A percentile compares a stretch with the other conserved stretches of the same genome.
These are phyloP conservation scores for Triticum turgidum DNA, from an alignment of 176 grass and related monocot genomes.

Conservation along the genomic window DNA sequence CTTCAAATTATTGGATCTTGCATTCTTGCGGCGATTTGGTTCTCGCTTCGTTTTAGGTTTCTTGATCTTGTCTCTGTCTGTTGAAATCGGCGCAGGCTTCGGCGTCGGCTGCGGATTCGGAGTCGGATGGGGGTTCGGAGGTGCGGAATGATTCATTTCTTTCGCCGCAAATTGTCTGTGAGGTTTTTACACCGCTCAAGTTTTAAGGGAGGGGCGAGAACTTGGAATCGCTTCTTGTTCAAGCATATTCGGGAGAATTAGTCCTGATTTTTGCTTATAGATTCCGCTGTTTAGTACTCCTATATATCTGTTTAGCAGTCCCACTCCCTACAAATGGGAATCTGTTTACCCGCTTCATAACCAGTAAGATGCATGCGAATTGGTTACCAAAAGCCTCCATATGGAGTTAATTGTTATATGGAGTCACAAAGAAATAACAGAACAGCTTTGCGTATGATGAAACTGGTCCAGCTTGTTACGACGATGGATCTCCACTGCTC, in stretches of 20 bases:
- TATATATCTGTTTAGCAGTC: neutral
- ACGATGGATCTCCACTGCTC: neutral
- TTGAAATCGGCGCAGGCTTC: constrained; percentile 54
- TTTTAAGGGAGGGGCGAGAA: neutral
- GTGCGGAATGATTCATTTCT: constrained; percentile 13
- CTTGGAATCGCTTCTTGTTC: neutral
- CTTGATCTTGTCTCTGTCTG: constrained; percentile 20
- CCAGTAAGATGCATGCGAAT: neutral
- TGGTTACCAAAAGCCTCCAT: neutral
- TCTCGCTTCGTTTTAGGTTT: neutral
- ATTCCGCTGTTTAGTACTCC: neutral
- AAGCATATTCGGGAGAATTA: neutral
- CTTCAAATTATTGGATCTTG: constrained; percentile 8
- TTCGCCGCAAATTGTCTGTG: neutral
- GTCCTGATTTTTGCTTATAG: neutral
- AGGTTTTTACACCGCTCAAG: neutral
- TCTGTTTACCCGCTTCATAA: neutral
- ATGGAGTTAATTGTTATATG: neutral
- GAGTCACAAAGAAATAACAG: neutral
- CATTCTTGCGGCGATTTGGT: neutral
- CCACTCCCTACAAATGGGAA: neutral
- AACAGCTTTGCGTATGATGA: neutral
- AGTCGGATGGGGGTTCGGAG: constrained; percentile 95
- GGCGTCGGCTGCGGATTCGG: constrained; percentile 94
- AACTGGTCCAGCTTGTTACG: too few species aligned